Evolutionary conservation across 176 grass and related monocot genomes (phyloP), one percentile per base, ranked within the genome.

Genomic region (Rhipidocladum racemiflorum): DNA sequence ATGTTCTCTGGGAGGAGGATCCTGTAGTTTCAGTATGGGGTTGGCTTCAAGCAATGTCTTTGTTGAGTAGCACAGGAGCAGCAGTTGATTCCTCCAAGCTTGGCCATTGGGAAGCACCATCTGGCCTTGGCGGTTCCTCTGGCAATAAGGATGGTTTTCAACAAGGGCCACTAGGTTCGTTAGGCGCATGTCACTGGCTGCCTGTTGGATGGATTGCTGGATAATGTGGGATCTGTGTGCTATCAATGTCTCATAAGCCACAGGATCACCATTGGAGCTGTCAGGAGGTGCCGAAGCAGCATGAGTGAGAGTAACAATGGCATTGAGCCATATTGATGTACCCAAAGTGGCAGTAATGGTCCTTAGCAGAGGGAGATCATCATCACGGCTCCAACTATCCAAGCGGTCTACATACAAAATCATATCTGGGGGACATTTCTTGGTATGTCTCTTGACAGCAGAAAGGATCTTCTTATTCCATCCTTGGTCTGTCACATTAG

Each of bases 21-120:
- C 95, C 65, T 94, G 88, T 79, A 93, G 82, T 76, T 90, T 91
- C 74, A 95, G 43, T 61, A 98, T 82, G 54, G 80, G 83, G 82
- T 98, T 92, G 38, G 87, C 92, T 86, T 95, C 92, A 59, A 89
- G 93, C 21, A 98, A 82, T 84, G 93, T 95, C 90, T 98, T 98
- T 29, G 95, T 93, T 32, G 92, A 93, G 82, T 86, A 95, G 79
- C 92, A 98, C 64, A 93, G 55, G 27, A 98, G 84, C 10, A 98
- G 67, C 92, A 98, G 86, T 42, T 93, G 84, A 57, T 90, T 85
- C 57, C 88, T 85, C 95, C 95, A 98, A 63, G 82, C 87, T 72
- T 84, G 78, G 24, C 92, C 95, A 79, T 98, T 95, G 0, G 95
- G 92, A 60, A 95, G 88, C 38, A 98, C 84, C 65, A 83, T 95